A percentile compares a stretch with the other conserved stretches of the same genome.
Conservation (phyloP, 345 rosid species). For the Jatropha curcas region DNA sequence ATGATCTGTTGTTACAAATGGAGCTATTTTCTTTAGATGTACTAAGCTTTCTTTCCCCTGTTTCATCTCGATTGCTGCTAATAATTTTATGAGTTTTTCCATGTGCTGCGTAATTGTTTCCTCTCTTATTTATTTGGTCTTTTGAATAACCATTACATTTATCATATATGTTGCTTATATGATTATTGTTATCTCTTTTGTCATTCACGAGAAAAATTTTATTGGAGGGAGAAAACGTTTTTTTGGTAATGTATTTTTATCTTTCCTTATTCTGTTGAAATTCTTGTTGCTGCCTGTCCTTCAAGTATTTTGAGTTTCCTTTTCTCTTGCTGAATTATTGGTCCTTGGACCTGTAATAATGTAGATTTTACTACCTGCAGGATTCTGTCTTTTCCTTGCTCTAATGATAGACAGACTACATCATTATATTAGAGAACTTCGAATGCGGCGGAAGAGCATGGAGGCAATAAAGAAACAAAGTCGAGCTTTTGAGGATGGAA, state of each 20-base stretch:
- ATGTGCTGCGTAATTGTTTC: background rate
- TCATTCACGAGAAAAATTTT: background rate
- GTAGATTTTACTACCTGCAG: conserved; percentile 44
- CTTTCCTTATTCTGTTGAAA: background rate
- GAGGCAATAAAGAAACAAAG: conserved; percentile 73
- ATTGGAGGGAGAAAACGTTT: background rate
- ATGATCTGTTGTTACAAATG: background rate
- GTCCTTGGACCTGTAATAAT: conserved; percentile 13
- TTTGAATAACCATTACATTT: background rate
- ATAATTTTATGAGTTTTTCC: background rate
- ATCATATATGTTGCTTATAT: background rate
- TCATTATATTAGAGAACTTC: conserved; percentile 84
- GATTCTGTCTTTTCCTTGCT: conserved; percentile 69
- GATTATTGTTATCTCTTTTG: background rate
- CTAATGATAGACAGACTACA: conserved; percentile 90
- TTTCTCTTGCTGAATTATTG: conserved; percentile 8
- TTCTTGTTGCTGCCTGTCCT: background rate
- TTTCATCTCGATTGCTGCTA: background rate
- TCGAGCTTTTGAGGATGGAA: conserved; percentile 59
- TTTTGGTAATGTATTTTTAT: background rate
- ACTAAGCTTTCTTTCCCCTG: background rate
- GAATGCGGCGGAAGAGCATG: conserved; percentile 73
- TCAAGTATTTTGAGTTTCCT: background rate
- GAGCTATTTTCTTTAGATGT: background rate
- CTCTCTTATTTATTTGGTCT: background rate